These are phyloP conservation scores for Acrodontium crateriforme DNA, from an alignment of 2,329 filamentous ascomycete genomes.

Conservation along the genomic window DNA sequence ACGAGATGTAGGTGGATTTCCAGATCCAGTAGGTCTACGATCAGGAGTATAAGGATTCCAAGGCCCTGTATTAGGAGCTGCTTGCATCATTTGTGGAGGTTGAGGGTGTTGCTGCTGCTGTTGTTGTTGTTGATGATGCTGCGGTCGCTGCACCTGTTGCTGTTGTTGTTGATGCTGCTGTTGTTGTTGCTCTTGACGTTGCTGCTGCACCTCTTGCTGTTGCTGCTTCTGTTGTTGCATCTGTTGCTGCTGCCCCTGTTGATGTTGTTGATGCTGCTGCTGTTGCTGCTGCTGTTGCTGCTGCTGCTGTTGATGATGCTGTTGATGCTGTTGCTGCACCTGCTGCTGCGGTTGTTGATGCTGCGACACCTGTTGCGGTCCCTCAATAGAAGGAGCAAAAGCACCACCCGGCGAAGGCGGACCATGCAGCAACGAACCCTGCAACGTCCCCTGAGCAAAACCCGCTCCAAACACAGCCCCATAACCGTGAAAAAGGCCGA, in stretches of 20 bases:
- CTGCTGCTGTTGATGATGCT: conserved; percentile 7
- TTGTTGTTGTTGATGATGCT: neutral
- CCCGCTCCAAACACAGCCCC: neutral
- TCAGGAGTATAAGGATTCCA: conserved; percentile 20
- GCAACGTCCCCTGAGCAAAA: too few species aligned
- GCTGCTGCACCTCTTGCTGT: conserved; percentile 9
- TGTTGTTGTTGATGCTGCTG: conserved; percentile 4
- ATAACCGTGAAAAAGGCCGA: conserved; percentile 7
- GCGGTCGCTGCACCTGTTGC: conserved; percentile 2
- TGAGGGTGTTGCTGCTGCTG: conserved; percentile 1
- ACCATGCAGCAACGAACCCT: too few species aligned
- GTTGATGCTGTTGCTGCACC: conserved; percentile 5
- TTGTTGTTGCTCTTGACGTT: conserved; percentile 5
- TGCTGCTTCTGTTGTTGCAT: conserved; percentile 4
- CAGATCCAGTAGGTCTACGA: conserved; percentile 6
- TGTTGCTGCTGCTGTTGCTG: conserved; percentile 9
- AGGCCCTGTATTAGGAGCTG: conserved; percentile 20
- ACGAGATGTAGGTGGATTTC: conserved; percentile 2
- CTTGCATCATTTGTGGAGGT: conserved; percentile 17
- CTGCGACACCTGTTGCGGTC: conserved; percentile 7
- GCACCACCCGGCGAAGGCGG: too few species aligned
- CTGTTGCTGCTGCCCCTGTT: conserved; percentile 3
- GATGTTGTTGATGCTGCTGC: conserved; percentile 6
- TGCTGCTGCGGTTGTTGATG: conserved; percentile 5
- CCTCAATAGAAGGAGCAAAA: conserved; percentile 9